Conservation (phyloP, 805 yeast species). For the Brettanomyces bruxellensis region DNA sequence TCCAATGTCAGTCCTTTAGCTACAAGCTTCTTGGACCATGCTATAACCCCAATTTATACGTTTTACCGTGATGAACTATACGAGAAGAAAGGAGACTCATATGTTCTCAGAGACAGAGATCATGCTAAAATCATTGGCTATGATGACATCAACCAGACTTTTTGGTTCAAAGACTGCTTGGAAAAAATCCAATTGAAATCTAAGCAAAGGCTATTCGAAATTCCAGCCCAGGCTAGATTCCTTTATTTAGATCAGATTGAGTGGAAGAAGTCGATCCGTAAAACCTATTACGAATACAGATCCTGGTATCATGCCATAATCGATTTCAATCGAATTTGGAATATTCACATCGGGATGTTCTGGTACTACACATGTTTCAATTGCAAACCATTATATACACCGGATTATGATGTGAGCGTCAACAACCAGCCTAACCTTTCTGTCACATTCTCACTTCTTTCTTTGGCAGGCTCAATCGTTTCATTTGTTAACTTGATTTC, state of each 20-base stretch:
- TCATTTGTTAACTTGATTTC: slow-evolving; percentile 49
- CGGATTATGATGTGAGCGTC: slow-evolving; percentile 39
- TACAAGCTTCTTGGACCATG: slow-evolving; percentile 49
- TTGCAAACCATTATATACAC: slow-evolving; percentile 59
- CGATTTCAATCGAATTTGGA: slow-evolving; percentile 75
- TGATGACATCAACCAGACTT: slow-evolving; percentile 83
- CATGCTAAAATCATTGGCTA: slow-evolving; percentile 71
- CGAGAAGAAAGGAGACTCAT: slow-evolving; percentile 32
- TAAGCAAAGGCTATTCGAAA: slow-evolving; percentile 39
- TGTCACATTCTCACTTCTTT: slow-evolving; percentile 45
- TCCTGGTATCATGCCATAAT: slow-evolving; percentile 68
- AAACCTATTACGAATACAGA: slow-evolving; percentile 68
- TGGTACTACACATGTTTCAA: slow-evolving; percentile 72
- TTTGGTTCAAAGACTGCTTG: slow-evolving; percentile 73
- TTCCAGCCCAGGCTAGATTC: slow-evolving; percentile 50
- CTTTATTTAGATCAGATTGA: slow-evolving; percentile 40
- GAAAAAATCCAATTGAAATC: slow-evolving; percentile 38
- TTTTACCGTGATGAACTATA: slow-evolving; percentile 49
- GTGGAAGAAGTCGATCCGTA: slow-evolving; percentile 63
- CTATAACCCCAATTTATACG: slow-evolving; percentile 67
- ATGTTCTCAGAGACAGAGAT: slow-evolving; percentile 45
- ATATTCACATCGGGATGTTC: slow-evolving; percentile 61
- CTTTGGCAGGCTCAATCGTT: slow-evolving; percentile 61
- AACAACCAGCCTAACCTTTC: slow-evolving; percentile 57
- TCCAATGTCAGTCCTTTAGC: slow-evolving; percentile 22